phyloP scores from a whole-genome alignment of 179 eudicot genomes.

The Dionaea muscipula region DNA sequence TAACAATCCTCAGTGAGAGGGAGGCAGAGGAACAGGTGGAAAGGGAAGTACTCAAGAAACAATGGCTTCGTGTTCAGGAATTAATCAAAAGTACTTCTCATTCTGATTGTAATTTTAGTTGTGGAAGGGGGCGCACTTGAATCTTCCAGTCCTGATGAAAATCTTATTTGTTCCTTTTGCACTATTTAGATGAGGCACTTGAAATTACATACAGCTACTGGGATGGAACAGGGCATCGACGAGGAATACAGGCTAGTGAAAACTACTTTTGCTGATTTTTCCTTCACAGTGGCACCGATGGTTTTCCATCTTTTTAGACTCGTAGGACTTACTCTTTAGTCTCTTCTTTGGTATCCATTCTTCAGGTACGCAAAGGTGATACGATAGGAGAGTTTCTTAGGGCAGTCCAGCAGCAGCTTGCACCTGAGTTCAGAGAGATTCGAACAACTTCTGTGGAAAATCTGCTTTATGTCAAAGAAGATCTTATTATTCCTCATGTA shows the following conservation, averaged over 20 bases:
- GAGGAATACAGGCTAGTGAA: slow-evolving; percentile 53
- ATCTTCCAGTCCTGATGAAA: not conserved
- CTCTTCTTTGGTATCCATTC: slow-evolving; percentile 8
- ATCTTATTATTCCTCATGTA: slow-evolving; percentile 94
- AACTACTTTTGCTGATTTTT: slow-evolving; percentile 1
- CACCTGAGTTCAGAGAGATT: slow-evolving; percentile 92
- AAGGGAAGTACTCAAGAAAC: slow-evolving; percentile 74
- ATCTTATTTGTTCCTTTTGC: not conserved
- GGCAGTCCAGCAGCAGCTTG: slow-evolving; percentile 92
- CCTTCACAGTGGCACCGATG: too few species aligned
- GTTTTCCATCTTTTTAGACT: too few species aligned
- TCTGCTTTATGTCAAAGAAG: slow-evolving; percentile 93
- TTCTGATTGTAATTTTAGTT: not conserved
- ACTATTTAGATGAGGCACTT: slow-evolving; percentile 76
- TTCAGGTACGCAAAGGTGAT: slow-evolving; percentile 93
- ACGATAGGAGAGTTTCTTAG: slow-evolving; percentile 81
- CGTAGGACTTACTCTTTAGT: not conserved
- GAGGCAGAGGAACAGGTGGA: slow-evolving; percentile 95
- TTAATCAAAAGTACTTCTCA: slow-evolving; percentile 54
- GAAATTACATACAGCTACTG: slow-evolving; percentile 93
- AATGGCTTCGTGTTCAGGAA: slow-evolving; percentile 72
- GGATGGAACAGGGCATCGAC: slow-evolving; percentile 97
- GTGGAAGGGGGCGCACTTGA: not conserved
- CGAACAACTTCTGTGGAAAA: slow-evolving; percentile 93
- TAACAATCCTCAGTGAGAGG: slow-evolving; percentile 65